Evolutionary conservation across 768 basidiomycete genomes (phyloP).

Genomic region (Auricularia auricula-judae): DNA sequence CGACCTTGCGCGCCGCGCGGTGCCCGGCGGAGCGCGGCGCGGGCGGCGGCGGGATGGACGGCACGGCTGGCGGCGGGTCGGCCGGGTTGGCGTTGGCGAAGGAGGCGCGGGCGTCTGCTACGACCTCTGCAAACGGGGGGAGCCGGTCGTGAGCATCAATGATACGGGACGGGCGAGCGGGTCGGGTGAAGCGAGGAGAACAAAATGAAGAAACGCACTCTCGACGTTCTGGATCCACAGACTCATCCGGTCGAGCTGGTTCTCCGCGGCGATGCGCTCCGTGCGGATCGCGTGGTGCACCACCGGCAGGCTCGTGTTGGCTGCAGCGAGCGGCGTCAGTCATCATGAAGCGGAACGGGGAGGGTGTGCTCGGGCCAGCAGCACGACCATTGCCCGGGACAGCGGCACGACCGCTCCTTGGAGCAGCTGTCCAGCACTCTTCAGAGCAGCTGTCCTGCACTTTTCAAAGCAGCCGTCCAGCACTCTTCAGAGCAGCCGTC

Average conservation of each 20-base stretch:
- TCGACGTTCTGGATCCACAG: slow-evolving; percentile 78
- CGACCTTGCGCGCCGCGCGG: slow-evolving; percentile 27
- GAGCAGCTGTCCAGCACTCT: too few species aligned
- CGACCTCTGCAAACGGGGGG: too few species aligned
- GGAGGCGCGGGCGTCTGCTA: slow-evolving; percentile 67
- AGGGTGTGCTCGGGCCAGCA: too few species aligned
- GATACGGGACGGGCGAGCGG: too few species aligned
- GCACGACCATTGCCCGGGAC: too few species aligned
- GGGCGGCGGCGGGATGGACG: slow-evolving; percentile 44
- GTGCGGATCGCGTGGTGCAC: slow-evolving; percentile 42
- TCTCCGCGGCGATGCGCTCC: slow-evolving; percentile 43
- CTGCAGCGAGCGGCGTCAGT: background rate
- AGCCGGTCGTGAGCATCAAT: too few species aligned
- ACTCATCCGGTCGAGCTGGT: slow-evolving; percentile 54
- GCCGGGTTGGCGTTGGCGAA: slow-evolving; percentile 46
- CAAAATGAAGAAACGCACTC: slow-evolving; percentile 39
- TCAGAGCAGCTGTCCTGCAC: too few species aligned
- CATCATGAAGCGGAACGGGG: too few species aligned
- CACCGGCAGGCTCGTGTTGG: slow-evolving; percentile 38
- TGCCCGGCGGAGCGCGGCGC: slow-evolving; percentile 25
- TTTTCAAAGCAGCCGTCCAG: too few species aligned
- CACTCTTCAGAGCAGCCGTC: too few species aligned
- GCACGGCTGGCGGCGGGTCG: slow-evolving; percentile 54
- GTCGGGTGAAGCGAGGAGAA: too few species aligned
- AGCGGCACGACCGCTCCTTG: too few species aligned